These are phyloP conservation scores for Nakaseomyces nivariensis DNA, from an alignment of 1,139 yeast genomes.

Conservation along the genomic window DNA sequence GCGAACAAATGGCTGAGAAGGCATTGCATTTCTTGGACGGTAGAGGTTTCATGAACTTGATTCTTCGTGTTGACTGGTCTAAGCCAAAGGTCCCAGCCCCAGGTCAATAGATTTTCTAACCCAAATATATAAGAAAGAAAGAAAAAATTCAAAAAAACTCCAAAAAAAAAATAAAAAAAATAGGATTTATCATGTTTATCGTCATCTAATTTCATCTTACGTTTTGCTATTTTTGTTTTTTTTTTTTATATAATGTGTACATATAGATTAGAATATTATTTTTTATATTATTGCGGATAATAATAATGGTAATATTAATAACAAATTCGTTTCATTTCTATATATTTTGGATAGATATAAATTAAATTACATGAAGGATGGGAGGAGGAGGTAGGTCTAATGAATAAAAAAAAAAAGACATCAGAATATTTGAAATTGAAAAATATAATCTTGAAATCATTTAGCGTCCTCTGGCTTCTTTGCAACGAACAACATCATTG, in stretches of 20 bases:
- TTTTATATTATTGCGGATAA: neutral
- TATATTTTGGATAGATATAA: neutral
- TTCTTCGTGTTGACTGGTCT: conserved; percentile 64
- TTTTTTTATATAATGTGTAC: neutral
- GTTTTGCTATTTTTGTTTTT: too few species aligned
- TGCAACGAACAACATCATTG: conserved; percentile 88
- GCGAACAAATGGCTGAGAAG: conserved; percentile 58
- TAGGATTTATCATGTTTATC: neutral
- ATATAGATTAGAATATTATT: neutral
- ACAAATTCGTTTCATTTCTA: neutral
- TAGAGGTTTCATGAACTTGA: conserved; percentile 86
- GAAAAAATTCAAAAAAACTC: neutral
- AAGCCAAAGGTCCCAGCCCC: conserved; percentile 30
- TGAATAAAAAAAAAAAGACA: neutral
- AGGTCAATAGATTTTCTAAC: neutral
- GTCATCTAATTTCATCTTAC: too few species aligned
- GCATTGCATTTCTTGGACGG: conserved; percentile 80
- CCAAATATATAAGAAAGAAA: neutral
- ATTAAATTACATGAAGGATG: neutral
- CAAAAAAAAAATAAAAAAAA: neutral
- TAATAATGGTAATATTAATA: neutral
- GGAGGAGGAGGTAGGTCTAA: neutral
- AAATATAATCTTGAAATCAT: neutral
- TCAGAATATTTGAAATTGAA: too few species aligned
- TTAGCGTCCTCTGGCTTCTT: conserved; percentile 49